Conservation (phyloP, 352 stramenopile species). For the Phytophthora fragariaefolia region DNA sequence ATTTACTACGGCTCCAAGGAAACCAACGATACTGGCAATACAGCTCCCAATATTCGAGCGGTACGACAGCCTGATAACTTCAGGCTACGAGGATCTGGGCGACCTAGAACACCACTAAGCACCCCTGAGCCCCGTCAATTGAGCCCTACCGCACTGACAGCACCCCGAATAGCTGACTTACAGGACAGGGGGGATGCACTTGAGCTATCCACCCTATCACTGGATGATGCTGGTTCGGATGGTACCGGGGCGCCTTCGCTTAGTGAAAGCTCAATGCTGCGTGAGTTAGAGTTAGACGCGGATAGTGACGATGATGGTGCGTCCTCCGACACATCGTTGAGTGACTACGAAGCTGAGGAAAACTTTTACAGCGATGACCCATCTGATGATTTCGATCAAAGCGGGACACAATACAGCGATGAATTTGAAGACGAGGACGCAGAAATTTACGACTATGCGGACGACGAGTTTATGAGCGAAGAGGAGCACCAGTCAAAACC, state of each 20-base stretch:
- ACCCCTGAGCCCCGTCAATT: slow-evolving; percentile 6
- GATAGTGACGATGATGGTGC: slow-evolving; percentile 46
- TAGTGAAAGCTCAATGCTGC: slow-evolving; percentile 71
- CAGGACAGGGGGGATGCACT: slow-evolving; percentile 34
- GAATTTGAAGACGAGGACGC: slow-evolving; percentile 83
- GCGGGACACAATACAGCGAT: slow-evolving; percentile 80
- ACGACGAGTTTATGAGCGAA: slow-evolving; percentile 66
- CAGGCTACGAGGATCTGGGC: slow-evolving; percentile 3
- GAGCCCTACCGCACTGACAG: slow-evolving; percentile 10
- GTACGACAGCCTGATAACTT: slow-evolving; percentile 12
- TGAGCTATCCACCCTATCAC: slow-evolving; percentile 31
- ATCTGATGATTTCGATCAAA: slow-evolving; percentile 69
- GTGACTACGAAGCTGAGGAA: slow-evolving; percentile 80
- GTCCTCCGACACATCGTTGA: slow-evolving; percentile 62
- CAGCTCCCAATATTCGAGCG: slow-evolving; percentile 6
- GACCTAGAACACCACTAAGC: slow-evolving; percentile 4
- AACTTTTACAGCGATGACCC: slow-evolving; percentile 89
- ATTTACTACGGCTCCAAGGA: slow-evolving; percentile 66
- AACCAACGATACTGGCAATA: slow-evolving; percentile 21
- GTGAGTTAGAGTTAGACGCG: slow-evolving; percentile 59
- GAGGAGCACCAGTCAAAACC: slow-evolving; percentile 28
- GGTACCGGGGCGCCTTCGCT: slow-evolving; percentile 30
- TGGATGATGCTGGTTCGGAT: slow-evolving; percentile 43
- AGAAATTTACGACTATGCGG: slow-evolving; percentile 81
- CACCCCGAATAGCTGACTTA: not conserved